Conservation (phyloP, 441 rosid genomes). For the Aquilaria agallochum region DNA sequence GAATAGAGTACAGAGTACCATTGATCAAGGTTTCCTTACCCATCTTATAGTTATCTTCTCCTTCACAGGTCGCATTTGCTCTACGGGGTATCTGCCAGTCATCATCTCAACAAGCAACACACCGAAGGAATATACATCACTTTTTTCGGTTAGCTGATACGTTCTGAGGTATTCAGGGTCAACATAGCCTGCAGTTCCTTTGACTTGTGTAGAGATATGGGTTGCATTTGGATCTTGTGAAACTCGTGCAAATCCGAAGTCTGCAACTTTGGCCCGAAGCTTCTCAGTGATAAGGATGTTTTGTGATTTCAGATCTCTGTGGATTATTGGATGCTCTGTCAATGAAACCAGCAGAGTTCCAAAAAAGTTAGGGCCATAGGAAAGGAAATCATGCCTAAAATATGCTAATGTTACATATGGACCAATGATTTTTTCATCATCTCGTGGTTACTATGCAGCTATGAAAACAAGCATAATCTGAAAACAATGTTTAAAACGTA, state of each 20-base stretch:
- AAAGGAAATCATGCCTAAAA: too few species aligned
- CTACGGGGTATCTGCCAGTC: conserved; percentile 63
- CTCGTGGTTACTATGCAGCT: too few species aligned
- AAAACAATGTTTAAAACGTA: background rate
- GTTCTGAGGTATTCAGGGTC: conserved; percentile 69
- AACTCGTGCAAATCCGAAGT: conserved; percentile 58
- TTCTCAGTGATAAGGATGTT: conserved; percentile 64
- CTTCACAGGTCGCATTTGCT: conserved; percentile 30
- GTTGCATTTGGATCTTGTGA: conserved; percentile 37
- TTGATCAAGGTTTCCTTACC: conserved; percentile 30
- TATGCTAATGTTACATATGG: too few species aligned
- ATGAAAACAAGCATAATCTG: background rate
- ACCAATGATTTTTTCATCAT: too few species aligned
- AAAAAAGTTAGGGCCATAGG: too few species aligned
- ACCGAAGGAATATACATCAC: conserved; percentile 74
- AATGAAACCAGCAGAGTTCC: conserved; percentile 12
- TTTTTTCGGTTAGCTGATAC: conserved; percentile 60
- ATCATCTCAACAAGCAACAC: conserved; percentile 61
- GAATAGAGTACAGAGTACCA: background rate
- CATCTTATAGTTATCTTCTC: conserved; percentile 52
- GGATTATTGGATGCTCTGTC: conserved; percentile 84
- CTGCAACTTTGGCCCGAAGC: conserved; percentile 56
- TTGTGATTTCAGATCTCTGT: conserved; percentile 83
- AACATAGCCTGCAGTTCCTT: conserved; percentile 68
- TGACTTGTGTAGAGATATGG: conserved; percentile 66